Conservation (phyloP, 139 green algal genomes). For the Volvox africanus region DNA sequence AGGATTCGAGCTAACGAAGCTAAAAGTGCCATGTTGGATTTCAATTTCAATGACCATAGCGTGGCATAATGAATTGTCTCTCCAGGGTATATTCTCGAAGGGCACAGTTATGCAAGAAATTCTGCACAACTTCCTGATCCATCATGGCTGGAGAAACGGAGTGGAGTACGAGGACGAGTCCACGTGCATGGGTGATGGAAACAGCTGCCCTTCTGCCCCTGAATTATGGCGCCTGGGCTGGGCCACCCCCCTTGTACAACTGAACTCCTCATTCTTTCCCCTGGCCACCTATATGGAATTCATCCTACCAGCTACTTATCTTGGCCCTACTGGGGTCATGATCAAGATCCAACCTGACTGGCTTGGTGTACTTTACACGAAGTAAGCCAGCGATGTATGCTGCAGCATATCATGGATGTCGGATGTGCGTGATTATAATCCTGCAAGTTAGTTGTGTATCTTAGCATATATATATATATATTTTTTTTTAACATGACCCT, state of each 20-base stretch:
- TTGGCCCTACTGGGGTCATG: background rate
- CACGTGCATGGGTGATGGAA: background rate
- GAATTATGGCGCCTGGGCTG: slow-evolving; percentile 35
- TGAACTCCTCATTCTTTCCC: background rate
- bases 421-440: too few species aligned
- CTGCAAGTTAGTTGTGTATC: too few species aligned
- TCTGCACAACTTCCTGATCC: background rate
- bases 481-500: too few species aligned
- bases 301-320: slow-evolving; percentile 3
- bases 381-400: background rate
- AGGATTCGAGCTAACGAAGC: too few species aligned
- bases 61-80: too few species aligned
- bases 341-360: slow-evolving; percentile 19
- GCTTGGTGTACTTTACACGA: slow-evolving; percentile 2
- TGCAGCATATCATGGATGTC: too few species aligned
- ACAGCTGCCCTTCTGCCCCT: slow-evolving; percentile 16
- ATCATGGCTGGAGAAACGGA: background rate
- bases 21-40: too few species aligned
- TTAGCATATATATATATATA: too few species aligned
- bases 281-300: background rate
- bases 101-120: slow-evolving; percentile 10
- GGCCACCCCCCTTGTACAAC: background rate
- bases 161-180: background rate
- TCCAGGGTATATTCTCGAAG: slow-evolving; percentile 11
- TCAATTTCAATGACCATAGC: too few species aligned